These are phyloP conservation scores for Penicillium canescens DNA, from an alignment of 495 filamentous ascomycete species.

Conservation along the genomic window DNA sequence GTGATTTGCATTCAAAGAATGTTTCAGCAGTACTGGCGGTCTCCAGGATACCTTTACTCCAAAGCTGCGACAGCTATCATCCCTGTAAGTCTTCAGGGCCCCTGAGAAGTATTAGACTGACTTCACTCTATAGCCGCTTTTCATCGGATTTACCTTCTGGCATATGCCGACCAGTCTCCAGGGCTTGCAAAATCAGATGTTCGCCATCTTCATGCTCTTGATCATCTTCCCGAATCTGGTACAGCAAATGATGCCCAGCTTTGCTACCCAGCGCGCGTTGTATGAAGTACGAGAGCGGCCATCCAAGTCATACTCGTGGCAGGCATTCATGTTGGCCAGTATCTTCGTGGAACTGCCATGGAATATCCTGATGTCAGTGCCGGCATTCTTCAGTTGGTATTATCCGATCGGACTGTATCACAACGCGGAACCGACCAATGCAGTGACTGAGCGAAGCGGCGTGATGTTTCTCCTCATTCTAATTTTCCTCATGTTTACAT, in stretches of 20 bases:
- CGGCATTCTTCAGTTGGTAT: slow-evolving; percentile 77
- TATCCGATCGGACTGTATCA: slow-evolving; percentile 76
- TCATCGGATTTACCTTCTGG: slow-evolving; percentile 90
- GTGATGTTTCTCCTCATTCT: slow-evolving; percentile 63
- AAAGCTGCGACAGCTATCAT: slow-evolving; percentile 56
- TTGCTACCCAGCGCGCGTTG: slow-evolving; percentile 72
- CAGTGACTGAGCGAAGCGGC: slow-evolving; percentile 58
- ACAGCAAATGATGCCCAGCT: slow-evolving; percentile 85
- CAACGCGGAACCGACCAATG: slow-evolving; percentile 62
- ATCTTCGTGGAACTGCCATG: slow-evolving; percentile 76
- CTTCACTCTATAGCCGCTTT: slow-evolving; percentile 56
- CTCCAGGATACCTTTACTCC: slow-evolving; percentile 82
- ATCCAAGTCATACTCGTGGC: slow-evolving; percentile 80
- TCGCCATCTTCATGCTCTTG: slow-evolving; percentile 80
- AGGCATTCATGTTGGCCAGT: slow-evolving; percentile 78
- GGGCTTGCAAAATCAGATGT: slow-evolving; percentile 86
- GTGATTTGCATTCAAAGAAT: slow-evolving; percentile 55
- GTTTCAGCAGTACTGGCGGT: slow-evolving; percentile 90
- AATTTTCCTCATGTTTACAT: slow-evolving; percentile 50
- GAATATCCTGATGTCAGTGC: slow-evolving; percentile 66
- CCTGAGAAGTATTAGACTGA: neutral
- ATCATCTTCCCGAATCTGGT: slow-evolving; percentile 74
- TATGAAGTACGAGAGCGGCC: slow-evolving; percentile 88
- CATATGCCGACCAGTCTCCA: slow-evolving; percentile 66
- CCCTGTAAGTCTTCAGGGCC: slow-evolving; percentile 23